Base-by-base conservation (phyloP, 1,284 basidiomycete genomes). In the Neotropicomus parvogracilis region DNA sequence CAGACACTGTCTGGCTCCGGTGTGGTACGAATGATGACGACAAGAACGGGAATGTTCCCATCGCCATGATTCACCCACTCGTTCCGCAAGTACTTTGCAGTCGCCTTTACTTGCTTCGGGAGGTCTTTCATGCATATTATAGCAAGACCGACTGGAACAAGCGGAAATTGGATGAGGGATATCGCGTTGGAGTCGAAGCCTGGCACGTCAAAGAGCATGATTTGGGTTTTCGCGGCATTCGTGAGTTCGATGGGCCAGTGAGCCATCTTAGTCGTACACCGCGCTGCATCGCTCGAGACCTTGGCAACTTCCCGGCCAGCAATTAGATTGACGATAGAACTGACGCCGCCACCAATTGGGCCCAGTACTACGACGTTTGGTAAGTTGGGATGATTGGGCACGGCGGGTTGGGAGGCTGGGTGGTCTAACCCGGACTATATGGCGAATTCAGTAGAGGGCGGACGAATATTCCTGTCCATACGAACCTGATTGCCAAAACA, bases 321-420 rank as follows among this genome's bases (percentile, higher is more conserved):
- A 33, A 60, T 60, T 46, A 60, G 21, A 48, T 63, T 62, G 59
- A 62, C 51, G 40, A 60, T 43, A 24, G 61, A 57, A 35, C 60
- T 62, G 46, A 46, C 57, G 3, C 60, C 60, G 11, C 60, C 57
- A 11, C 61, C 59, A 27, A 36, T 48, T 12, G 56, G 60, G n/a
- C 60, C 59, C 13, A 63, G 35, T 2, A 60, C 60, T 34, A 63
- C 39, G 4, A 59, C 17, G 19, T 59, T 63, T 11, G 56, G 60
- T 17, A 45, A 33, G 8, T 6, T 50, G 21, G 54, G 37, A 5
- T 42, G 48, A 11, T 28, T 44, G 38, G 40, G 36, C n/a, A 26
- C 28, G 8, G 37, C 43, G 32, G 46, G 45, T 10, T 27, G 32
- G 37, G 44, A 24, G 29, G 38, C 5, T 24, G n/a, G 26, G 31